These are phyloP conservation scores for Oehlia diaphana DNA, from an alignment of 192 early-diverging fungal species.

Conservation along the genomic window DNA sequence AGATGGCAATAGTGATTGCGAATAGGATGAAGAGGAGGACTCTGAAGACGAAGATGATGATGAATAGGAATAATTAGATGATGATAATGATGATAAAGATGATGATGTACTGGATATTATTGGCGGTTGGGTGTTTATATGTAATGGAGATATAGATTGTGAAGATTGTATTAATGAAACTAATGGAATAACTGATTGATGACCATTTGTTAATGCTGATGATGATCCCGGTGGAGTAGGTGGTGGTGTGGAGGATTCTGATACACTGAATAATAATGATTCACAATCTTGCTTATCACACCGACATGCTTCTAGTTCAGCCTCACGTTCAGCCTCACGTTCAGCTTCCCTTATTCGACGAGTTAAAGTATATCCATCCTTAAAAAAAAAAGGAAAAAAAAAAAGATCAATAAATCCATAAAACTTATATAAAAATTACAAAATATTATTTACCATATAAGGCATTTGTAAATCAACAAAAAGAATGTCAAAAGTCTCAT, in stretches of 20 bases:
- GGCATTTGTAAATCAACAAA: constrained; percentile 3
- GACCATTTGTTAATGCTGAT: neutral
- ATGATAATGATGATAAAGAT: neutral
- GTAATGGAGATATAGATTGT: neutral
- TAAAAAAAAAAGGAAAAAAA: neutral
- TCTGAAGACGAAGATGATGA: neutral
- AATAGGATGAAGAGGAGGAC: neutral
- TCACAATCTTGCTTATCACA: neutral
- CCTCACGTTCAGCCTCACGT: neutral
- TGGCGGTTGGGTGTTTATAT: neutral
- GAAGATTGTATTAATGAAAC: too few species aligned
- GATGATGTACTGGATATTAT: neutral
- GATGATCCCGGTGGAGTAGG: neutral
- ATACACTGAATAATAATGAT: neutral
- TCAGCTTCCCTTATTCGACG: constrained; percentile 4
- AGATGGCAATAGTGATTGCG: neutral
- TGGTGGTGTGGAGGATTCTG: neutral
- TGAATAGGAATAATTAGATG: neutral
- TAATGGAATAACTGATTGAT: too few species aligned
- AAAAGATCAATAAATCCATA: neutral
- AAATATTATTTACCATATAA: neutral
- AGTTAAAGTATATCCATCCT: neutral
- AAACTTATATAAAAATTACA: neutral
- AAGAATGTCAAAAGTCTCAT: neutral
- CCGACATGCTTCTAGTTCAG: neutral